phyloP scores from a whole-genome alignment of 768 basidiomycete species.

The Epithele typhae region DNA sequence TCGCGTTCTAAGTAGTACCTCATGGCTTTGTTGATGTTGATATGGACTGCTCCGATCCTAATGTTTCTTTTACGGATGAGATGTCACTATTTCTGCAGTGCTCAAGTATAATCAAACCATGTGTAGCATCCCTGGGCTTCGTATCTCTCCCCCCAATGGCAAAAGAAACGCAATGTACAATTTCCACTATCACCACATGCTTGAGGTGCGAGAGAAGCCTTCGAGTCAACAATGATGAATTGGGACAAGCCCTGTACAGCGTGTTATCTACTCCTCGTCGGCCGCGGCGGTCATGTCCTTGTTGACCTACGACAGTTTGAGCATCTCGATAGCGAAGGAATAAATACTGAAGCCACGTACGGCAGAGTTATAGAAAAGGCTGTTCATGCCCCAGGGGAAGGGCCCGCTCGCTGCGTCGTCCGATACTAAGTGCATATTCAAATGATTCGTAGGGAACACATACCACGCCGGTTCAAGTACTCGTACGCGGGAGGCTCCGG shows the following conservation, averaged over 20 bases:
- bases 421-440: background rate
- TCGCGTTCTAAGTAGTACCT: conserved; percentile 23
- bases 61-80: too few species aligned
- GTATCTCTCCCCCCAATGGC: too few species aligned
- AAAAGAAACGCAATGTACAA: too few species aligned
- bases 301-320: conserved; percentile 43
- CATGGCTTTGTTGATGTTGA: too few species aligned
- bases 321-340: background rate
- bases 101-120: too few species aligned
- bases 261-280: conserved; percentile 22
- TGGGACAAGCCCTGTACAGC: too few species aligned
- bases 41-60: too few species aligned
- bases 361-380: conserved; percentile 75
- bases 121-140: too few species aligned
- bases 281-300: conserved; percentile 49
- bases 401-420: conserved; percentile 43
- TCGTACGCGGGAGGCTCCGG: conserved; percentile 70
- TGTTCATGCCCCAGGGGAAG: conserved; percentile 84
- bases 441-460: background rate
- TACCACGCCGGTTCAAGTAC: conserved; percentile 65
- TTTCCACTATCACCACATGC: too few species aligned
- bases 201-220: too few species aligned
- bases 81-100: too few species aligned
- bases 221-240: too few species aligned
- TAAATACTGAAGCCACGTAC: conserved; percentile 44